Evolutionary conservation across 345 rosid species (phyloP).

Genomic region (Zanthoxylum bungeanum): DNA sequence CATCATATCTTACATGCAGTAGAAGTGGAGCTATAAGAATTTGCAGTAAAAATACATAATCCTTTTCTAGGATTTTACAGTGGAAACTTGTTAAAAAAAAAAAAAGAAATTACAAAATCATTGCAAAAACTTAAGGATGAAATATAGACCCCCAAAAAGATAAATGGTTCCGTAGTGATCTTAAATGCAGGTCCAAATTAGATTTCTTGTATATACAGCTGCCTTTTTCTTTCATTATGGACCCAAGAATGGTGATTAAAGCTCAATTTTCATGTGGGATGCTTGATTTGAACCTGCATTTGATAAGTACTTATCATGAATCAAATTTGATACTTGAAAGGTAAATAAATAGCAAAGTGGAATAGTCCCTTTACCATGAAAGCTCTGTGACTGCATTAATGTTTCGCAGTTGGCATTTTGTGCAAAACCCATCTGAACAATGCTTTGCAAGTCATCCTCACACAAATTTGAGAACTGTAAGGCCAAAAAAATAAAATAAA

Average conservation of each 20-base stretch:
- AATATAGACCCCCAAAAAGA: slow-evolving; percentile 17
- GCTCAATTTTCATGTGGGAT: slow-evolving; percentile 56
- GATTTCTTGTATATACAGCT: slow-evolving; percentile 51
- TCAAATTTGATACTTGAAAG: background rate
- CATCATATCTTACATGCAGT: slow-evolving; percentile 33
- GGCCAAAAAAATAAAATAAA: no score
- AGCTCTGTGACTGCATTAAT: slow-evolving; percentile 20
- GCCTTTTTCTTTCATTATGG: slow-evolving; percentile 31
- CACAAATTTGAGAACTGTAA: slow-evolving; percentile 50
- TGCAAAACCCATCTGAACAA: slow-evolving; percentile 75
- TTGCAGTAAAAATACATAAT: slow-evolving; percentile 31
- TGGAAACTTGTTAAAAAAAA: slow-evolving; percentile 17
- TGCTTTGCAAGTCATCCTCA: slow-evolving; percentile 72
- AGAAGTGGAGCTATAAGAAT: slow-evolving; percentile 26
- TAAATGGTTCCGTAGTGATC: slow-evolving; percentile 10
- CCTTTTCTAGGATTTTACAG: slow-evolving; percentile 29
- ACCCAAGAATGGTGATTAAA: slow-evolving; percentile 41
- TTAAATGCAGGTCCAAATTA: slow-evolving; percentile 33
- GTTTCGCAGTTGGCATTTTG: slow-evolving; percentile 40
- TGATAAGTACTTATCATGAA: slow-evolving; percentile 14
- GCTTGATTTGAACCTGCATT: slow-evolving; percentile 53
- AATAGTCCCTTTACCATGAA: slow-evolving; percentile 33
- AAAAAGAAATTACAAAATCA: slow-evolving; percentile 13
- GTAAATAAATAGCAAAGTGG: no score
- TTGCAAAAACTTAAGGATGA: slow-evolving; percentile 7